Conservation (phyloP, 768 basidiomycete species). For the Astraeus odoratus region DNA sequence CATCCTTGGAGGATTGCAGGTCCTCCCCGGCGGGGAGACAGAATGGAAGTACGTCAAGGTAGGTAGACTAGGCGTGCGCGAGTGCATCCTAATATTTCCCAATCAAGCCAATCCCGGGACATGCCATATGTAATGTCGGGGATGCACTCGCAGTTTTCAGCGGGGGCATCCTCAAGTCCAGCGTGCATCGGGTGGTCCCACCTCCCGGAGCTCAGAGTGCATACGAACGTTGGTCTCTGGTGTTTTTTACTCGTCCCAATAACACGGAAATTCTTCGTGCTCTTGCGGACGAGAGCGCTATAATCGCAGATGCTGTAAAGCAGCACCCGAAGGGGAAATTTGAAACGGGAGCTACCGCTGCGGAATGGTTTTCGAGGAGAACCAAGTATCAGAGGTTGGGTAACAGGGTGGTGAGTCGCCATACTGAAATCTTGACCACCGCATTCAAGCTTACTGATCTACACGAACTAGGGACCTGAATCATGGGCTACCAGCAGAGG, state of each 20-base stretch:
- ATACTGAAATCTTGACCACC: not conserved
- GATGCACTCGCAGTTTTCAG: conserved; percentile 58
- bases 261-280: conserved; percentile 46
- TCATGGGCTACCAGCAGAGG: conserved; percentile 25
- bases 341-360: conserved; percentile 30
- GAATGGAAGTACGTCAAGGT: conserved; percentile 67
- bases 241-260: conserved; percentile 61
- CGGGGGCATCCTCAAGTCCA: conserved; percentile 57
- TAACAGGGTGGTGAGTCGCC: conserved; percentile 33
- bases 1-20: conserved; percentile 62
- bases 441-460: not conserved
- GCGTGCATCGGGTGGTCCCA: conserved; percentile 57
- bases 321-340: conserved; percentile 32
- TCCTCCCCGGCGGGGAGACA: conserved; percentile 52
- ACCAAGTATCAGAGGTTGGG: conserved; percentile 34
- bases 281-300: conserved; percentile 41
- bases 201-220: conserved; percentile 52
- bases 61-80: not conserved
- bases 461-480: conserved; percentile 21
- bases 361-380: conserved; percentile 36
- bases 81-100: not conserved
- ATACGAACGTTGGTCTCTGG: conserved; percentile 57
- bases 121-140: conserved; percentile 56
- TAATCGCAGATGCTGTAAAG: conserved; percentile 40
- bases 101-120: conserved; percentile 42